Percentiles rank a stretch among this genome's conserved stretches.
phyloP scores from a whole-genome alignment of 2,329 filamentous ascomycete genomes.

The Claviceps arundinis region DNA sequence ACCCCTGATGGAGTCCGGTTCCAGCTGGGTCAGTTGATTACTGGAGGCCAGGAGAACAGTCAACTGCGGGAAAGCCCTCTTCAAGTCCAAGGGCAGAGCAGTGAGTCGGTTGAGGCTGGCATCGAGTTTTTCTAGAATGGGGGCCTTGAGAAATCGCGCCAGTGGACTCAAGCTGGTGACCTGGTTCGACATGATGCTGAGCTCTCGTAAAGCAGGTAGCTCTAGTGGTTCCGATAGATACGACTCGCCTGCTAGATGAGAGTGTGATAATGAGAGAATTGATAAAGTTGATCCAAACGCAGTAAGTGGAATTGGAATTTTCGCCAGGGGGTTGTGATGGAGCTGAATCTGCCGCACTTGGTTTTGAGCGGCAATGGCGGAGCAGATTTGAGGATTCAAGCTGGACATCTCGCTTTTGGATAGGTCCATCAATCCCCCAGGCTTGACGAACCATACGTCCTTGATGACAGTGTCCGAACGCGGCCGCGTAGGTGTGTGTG shows the following conservation, averaged over 20 bases:
- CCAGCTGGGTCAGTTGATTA: slow-evolving; percentile 63
- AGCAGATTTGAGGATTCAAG: slow-evolving; percentile 44
- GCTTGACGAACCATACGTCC: slow-evolving; percentile 39
- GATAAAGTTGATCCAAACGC: slow-evolving; percentile 60
- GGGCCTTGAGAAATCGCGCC: slow-evolving; percentile 54
- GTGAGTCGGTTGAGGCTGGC: slow-evolving; percentile 72
- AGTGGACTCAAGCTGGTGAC: slow-evolving; percentile 59
- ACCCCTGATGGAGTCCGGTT: slow-evolving; percentile 60
- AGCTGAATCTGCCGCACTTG: slow-evolving; percentile 48
- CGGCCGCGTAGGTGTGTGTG: slow-evolving; percentile 34
- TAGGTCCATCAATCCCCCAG: slow-evolving; percentile 54
- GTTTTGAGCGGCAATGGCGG: slow-evolving; percentile 38
- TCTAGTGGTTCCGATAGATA: slow-evolving; percentile 55
- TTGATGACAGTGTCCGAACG: slow-evolving; percentile 34
- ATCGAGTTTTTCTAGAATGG: slow-evolving; percentile 62
- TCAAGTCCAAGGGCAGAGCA: slow-evolving; percentile 49
- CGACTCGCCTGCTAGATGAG: slow-evolving; percentile 50
- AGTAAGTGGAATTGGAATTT: slow-evolving; percentile 56
- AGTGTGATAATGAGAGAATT: slow-evolving; percentile 61
- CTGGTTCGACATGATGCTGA: slow-evolving; percentile 63
- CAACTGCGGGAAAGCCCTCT: slow-evolving; percentile 55
- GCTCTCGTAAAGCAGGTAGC: slow-evolving; percentile 60
- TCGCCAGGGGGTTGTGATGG: slow-evolving; percentile 62
- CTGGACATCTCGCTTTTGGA: slow-evolving; percentile 52
- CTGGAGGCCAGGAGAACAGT: slow-evolving; percentile 60